Evolutionary conservation across 2,329 filamentous ascomycete species (phyloP).

Genomic region (Penicillium sp.): DNA sequence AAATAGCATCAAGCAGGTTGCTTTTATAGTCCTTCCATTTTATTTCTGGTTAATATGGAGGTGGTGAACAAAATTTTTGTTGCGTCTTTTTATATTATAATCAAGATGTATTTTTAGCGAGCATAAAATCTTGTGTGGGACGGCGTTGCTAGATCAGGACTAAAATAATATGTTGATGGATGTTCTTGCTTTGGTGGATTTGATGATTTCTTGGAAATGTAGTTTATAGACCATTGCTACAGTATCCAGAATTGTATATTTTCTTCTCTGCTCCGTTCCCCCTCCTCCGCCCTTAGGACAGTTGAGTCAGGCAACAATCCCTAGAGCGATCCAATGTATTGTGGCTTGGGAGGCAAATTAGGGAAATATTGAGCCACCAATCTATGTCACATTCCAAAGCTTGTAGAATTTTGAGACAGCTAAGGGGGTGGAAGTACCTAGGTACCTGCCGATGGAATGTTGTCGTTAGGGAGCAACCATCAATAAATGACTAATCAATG

Average conservation of each 20-base stretch:
- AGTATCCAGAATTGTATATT: not conserved
- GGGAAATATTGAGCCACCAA: not conserved
- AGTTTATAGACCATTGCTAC: no score
- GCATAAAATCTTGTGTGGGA: not conserved
- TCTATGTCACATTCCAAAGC: not conserved
- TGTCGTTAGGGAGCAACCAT: not conserved
- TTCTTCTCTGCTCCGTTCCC: not conserved
- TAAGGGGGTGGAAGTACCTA: not conserved
- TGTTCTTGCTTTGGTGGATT: not conserved
- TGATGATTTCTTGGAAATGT: no score
- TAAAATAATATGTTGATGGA: not conserved
- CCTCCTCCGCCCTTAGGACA: not conserved
- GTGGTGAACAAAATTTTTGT: not conserved
- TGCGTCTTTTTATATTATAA: not conserved
- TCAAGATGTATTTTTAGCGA: slow-evolving; percentile 5
- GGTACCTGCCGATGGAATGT: not conserved
- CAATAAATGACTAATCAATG: not conserved
- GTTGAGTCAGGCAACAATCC: not conserved
- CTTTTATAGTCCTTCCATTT: slow-evolving; percentile 59
- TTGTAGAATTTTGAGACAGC: not conserved
- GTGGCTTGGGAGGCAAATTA: not conserved
- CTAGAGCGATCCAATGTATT: not conserved
- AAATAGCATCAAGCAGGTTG: slow-evolving; percentile 45
- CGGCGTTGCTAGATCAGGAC: not conserved
- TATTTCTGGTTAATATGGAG: slow-evolving; percentile 54